phyloP scores from a whole-genome alignment of 1,139 yeast genomes.

The Yamadazyma triangularis region DNA sequence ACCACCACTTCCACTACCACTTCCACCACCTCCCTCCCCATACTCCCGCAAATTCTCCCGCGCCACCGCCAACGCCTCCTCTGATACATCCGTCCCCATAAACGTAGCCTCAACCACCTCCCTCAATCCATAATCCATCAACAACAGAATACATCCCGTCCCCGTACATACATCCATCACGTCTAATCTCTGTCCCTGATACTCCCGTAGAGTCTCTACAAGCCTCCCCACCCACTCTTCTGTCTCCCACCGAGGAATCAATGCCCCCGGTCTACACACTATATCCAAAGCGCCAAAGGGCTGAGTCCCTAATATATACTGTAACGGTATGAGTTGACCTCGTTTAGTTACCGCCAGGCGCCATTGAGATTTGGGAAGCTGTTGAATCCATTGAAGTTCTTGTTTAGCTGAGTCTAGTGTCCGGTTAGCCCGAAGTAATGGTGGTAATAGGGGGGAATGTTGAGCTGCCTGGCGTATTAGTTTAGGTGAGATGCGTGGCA shows the following conservation, averaged over 20 bases:
- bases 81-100: conserved; percentile 59
- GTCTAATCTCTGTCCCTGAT: no score
- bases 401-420: conserved; percentile 26
- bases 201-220: no score
- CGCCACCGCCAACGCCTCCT: conserved; percentile 49
- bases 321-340: conserved; percentile 58
- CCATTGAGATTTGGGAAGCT: conserved; percentile 36
- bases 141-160: conserved; percentile 78
- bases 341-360: conserved; percentile 33
- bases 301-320: conserved; percentile 78
- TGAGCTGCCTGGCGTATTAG: conserved; percentile 23
- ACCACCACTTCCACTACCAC: conserved; percentile 12
- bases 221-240: conserved; percentile 77
- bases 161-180: conserved; percentile 85
- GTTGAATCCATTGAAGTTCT: conserved; percentile 42
- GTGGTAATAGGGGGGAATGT: conserved; percentile 22
- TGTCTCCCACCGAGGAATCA: conserved; percentile 94
- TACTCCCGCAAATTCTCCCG: no score
- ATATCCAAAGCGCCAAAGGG: conserved; percentile 77
- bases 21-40: conserved; percentile 8
- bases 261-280: conserved; percentile 56
- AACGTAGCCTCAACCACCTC: conserved; percentile 17
- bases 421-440: conserved; percentile 28
- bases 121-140: conserved; percentile 20
- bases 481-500: conserved; percentile 22